Conservation (phyloP, 2,329 filamentous ascomycete species). For the Stagonosporopsis rhizophila region DNA sequence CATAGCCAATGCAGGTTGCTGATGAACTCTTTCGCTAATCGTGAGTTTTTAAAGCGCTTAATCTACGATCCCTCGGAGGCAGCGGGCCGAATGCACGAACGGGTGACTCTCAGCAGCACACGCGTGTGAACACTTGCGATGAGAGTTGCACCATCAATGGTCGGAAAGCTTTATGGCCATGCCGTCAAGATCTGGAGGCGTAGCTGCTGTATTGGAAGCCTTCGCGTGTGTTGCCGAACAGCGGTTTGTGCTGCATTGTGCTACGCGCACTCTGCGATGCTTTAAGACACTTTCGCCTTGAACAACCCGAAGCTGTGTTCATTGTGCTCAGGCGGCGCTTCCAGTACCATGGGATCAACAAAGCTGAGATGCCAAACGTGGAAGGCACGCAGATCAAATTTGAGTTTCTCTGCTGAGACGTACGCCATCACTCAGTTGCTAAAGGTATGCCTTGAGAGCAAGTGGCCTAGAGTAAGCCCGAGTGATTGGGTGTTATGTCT, state of each 20-base stretch:
- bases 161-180: not conserved
- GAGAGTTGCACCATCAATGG: not conserved
- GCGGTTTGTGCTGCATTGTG: slow-evolving; percentile 29
- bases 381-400: slow-evolving; percentile 20
- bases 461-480: not conserved
- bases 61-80: not conserved
- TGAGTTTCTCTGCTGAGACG: slow-evolving; percentile 18
- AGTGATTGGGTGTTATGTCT: not conserved
- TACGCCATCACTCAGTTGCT: not conserved
- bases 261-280: slow-evolving; percentile 21
- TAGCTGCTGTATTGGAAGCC: slow-evolving; percentile 5
- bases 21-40: slow-evolving; percentile 14
- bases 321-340: slow-evolving; percentile 18
- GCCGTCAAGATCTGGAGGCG: slow-evolving; percentile 8
- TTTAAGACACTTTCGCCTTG: slow-evolving; percentile 29
- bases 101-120: not conserved
- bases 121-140: not conserved
- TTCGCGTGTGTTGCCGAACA: slow-evolving; percentile 22
- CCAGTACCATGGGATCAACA: slow-evolving; percentile 22
- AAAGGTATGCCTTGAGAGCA: not conserved
- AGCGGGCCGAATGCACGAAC: not conserved
- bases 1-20: slow-evolving; percentile 1
- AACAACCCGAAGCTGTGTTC: slow-evolving; percentile 14
- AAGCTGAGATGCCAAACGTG: slow-evolving; percentile 23
- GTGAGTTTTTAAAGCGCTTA: slow-evolving; percentile 2